A percentile compares a stretch with the other conserved stretches of the same genome.
Evolutionary conservation across 2,329 filamentous ascomycete species (phyloP).

Genomic region (Phyllosticta citrichinensis): DNA sequence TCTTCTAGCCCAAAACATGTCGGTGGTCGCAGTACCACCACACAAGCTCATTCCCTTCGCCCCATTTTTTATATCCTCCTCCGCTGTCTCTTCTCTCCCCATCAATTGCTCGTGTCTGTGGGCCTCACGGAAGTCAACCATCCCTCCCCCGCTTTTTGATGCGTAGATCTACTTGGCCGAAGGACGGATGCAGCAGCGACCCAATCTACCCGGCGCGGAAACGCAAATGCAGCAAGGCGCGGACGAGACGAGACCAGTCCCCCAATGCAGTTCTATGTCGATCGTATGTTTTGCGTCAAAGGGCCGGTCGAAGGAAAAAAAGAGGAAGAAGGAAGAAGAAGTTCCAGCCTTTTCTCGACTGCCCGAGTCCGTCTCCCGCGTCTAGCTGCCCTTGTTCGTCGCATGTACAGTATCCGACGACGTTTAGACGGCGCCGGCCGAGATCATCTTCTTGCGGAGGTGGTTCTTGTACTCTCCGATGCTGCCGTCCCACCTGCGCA

Average conservation of each 20-base stretch:
- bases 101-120: neutral
- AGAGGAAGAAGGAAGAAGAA: neutral
- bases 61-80: neutral
- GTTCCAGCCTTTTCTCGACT: neutral
- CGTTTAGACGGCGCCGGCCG: slow-evolving; percentile 68
- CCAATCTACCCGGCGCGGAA: neutral
- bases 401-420: neutral
- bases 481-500: slow-evolving; percentile 74
- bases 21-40: too few species aligned
- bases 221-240: slow-evolving; percentile 15
- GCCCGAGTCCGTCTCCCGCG: neutral
- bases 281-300: neutral
- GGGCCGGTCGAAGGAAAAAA: slow-evolving; percentile 13
- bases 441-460: slow-evolving; percentile 97
- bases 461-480: slow-evolving; percentile 98
- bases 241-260: neutral
- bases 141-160: neutral
- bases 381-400: neutral
- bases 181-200: neutral
- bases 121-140: neutral
- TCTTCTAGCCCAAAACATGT: too few species aligned
- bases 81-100: neutral
- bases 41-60: too few species aligned
- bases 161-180: neutral
- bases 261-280: neutral